Evolutionary conservation across 441 rosid species (phyloP).

Genomic region (Euphorbia corollata): DNA sequence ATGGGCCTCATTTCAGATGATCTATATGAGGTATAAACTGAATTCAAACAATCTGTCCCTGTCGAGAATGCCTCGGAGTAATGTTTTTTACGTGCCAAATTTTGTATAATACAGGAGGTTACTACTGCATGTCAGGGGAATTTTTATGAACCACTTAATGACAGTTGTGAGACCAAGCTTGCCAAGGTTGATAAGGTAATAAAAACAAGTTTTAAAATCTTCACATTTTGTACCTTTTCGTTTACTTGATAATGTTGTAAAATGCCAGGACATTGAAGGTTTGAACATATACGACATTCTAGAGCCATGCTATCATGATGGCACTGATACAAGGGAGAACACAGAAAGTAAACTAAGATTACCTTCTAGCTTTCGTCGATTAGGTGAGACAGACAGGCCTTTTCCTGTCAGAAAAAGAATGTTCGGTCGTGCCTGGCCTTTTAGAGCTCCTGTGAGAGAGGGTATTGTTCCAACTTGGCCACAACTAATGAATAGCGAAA

Average conservation of each 20-base stretch:
- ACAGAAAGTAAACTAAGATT: constrained; percentile 32
- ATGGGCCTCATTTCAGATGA: constrained; percentile 79
- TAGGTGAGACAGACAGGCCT: constrained; percentile 66
- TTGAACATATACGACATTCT: constrained; percentile 67
- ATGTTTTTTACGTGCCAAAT: constrained; percentile 3
- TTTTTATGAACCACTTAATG: constrained; percentile 27
- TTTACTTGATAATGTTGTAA: too few species aligned
- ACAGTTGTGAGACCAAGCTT: constrained; percentile 35
- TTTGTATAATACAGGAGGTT: constrained; percentile 41
- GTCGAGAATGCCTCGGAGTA: neutral
- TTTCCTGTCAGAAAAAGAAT: constrained; percentile 69
- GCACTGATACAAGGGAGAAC: constrained; percentile 11
- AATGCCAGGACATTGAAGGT: constrained; percentile 32
- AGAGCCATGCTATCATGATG: constrained; percentile 63
- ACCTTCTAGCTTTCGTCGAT: constrained; percentile 51
- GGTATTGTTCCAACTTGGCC: constrained; percentile 88
- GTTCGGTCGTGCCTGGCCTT: constrained; percentile 93
- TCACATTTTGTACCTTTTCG: neutral
- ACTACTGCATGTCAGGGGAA: constrained; percentile 42
- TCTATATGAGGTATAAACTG: constrained; percentile 39
- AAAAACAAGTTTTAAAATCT: neutral
- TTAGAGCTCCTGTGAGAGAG: constrained; percentile 60
- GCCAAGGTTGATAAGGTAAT: constrained; percentile 41
- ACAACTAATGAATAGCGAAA: constrained; percentile 35
- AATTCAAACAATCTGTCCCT: neutral